Conservation (phyloP, 1,284 basidiomycete species). For the Caloboletus firmus region DNA sequence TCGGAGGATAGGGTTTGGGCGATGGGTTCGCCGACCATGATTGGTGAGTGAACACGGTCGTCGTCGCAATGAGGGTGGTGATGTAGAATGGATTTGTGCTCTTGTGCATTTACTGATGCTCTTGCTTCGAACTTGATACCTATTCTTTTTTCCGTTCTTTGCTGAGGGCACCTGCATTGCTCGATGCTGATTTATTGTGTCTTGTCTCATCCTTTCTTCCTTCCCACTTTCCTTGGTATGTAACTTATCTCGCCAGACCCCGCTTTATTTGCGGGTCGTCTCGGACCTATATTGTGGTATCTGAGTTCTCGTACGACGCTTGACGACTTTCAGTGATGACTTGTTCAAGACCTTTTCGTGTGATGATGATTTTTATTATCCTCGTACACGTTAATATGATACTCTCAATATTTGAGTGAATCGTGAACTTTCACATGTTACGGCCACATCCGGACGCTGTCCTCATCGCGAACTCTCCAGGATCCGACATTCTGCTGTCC, state of each 20-base stretch:
- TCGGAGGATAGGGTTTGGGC: conserved; percentile 27
- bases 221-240: neutral
- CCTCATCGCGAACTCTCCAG: too few relatives aligned
- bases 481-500: neutral
- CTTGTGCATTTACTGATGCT: neutral
- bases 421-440: too few relatives aligned
- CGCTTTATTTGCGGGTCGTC: neutral
- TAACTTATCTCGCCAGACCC: neutral
- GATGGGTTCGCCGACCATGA: conserved; percentile 27
- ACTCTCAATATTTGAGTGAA: too few relatives aligned
- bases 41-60: conserved; percentile 1
- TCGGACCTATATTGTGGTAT: neutral
- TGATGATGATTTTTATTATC: too few relatives aligned
- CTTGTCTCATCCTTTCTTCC: neutral
- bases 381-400: too few relatives aligned
- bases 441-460: too few relatives aligned
- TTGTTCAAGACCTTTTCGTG: neutral
- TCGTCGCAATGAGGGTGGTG: neutral
- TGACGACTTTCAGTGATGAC: conserved; percentile 5
- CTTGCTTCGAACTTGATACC: neutral
- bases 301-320: neutral
- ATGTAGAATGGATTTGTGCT: neutral
- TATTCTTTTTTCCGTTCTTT: neutral
- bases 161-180: neutral
- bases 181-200: neutral